Conservation (phyloP, 345 rosid genomes). For the Brassica juncea region DNA sequence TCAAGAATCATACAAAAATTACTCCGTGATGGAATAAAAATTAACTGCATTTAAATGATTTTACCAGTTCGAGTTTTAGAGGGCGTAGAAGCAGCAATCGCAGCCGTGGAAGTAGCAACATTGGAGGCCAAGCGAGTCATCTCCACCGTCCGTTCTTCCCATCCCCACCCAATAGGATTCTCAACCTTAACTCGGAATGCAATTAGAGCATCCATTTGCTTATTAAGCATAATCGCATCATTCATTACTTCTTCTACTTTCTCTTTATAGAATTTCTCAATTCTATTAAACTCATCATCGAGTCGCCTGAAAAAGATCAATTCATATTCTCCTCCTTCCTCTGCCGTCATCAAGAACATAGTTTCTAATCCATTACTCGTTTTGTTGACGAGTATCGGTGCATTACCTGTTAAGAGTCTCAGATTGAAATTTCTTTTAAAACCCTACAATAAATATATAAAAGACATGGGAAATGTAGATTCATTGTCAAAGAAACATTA, state of each 20-base stretch:
- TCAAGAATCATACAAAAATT: not conserved
- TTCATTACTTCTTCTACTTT: conserved; percentile 61
- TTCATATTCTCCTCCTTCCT: conserved; percentile 67
- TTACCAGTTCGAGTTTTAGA: conserved; percentile 49
- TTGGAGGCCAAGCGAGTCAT: conserved; percentile 37
- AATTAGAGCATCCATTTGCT: conserved; percentile 69
- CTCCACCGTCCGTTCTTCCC: conserved; percentile 51
- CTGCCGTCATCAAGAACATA: conserved; percentile 48
- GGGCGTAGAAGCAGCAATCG: conserved; percentile 47
- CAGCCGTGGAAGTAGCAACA: conserved; percentile 30
- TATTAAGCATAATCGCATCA: conserved; percentile 51
- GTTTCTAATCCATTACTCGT: conserved; percentile 46
- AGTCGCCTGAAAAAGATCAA: conserved; percentile 60
- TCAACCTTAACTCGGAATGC: conserved; percentile 55
- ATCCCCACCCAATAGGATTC: conserved; percentile 48
- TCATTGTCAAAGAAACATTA: not conserved
- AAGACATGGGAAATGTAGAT: not conserved
- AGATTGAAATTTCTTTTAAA: not conserved
- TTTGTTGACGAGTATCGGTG: conserved; percentile 47
- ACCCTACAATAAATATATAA: not conserved
- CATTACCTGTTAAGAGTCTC: not conserved
- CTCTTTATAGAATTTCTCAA: conserved; percentile 49
- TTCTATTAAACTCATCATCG: conserved; percentile 63
- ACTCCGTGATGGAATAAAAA: not conserved
- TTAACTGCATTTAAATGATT: not conserved